Conservation (phyloP, 176 grass and related monocot species). For the Carex cristatella region DNA sequence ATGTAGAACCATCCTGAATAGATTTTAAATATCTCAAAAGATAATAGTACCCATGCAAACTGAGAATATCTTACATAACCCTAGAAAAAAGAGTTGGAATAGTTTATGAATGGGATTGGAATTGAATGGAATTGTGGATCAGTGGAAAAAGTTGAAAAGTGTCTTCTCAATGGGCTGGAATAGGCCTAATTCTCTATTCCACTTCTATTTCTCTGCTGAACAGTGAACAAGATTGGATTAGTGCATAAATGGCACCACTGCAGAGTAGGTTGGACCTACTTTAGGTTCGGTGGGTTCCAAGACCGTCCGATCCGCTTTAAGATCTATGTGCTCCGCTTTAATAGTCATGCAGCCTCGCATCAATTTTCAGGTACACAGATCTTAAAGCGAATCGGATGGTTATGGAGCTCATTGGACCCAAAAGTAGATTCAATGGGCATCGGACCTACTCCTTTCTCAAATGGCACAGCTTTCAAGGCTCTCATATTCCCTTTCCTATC, state of each 20-base stretch:
- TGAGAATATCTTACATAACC: background rate
- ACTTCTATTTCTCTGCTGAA: background rate
- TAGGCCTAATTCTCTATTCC: background rate
- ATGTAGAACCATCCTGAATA: background rate
- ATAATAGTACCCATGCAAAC: background rate
- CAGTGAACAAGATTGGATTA: background rate
- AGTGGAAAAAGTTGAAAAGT: background rate
- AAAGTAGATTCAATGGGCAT: too few relatives aligned
- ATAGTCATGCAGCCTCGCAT: too few relatives aligned
- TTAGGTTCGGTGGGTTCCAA: too few relatives aligned
- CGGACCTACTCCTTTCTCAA: too few relatives aligned
- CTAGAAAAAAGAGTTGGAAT: background rate
- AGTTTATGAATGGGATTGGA: background rate
- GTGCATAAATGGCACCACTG: background rate
- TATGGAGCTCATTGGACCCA: too few relatives aligned
- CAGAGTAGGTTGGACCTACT: too few relatives aligned
- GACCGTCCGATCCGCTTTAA: too few relatives aligned
- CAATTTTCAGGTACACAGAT: too few relatives aligned
- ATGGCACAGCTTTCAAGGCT: too few relatives aligned
- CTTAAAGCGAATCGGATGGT: too few relatives aligned
- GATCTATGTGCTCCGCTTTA: too few relatives aligned
- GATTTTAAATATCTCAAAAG: background rate
- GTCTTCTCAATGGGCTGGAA: background rate
- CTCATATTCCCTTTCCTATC: too few relatives aligned
- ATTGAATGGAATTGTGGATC: background rate